Percentiles rank a stretch among this genome's conserved stretches.
Evolutionary conservation across 2,329 filamentous ascomycete species (phyloP).

Genomic region (Ceratocystis colombiana): DNA sequence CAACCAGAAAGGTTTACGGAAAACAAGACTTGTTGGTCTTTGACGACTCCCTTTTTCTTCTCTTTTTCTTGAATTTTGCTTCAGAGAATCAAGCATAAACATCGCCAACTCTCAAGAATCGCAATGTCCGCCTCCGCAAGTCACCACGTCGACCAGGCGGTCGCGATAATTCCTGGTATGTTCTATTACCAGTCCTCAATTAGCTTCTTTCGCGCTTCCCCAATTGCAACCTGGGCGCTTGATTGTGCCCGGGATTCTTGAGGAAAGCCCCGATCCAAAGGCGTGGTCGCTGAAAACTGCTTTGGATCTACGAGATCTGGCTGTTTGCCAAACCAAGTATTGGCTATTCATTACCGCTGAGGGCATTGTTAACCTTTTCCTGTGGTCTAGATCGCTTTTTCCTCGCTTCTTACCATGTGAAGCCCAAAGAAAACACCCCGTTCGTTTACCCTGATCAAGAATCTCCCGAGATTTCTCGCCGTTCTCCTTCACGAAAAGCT

Average conservation of each 20-base stretch:
- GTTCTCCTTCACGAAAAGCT: constrained; percentile 38
- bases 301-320: too few species aligned
- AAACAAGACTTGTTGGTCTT: not conserved
- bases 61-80: too few species aligned
- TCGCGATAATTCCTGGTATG: constrained; percentile 92
- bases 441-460: constrained; percentile 62
- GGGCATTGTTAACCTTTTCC: not conserved
- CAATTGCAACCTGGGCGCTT: not conserved
- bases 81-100: not conserved
- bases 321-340: too few species aligned
- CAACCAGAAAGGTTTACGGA: not conserved
- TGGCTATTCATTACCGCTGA: too few species aligned
- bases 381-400: constrained; percentile 69
- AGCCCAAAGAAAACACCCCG: constrained; percentile 68
- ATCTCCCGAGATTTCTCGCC: constrained; percentile 36
- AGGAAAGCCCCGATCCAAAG: too few species aligned
- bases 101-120: not conserved
- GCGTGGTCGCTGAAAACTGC: too few species aligned
- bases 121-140: constrained; percentile 23
- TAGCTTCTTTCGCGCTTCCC: not conserved
- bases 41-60: not conserved
- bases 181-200: constrained; percentile 25
- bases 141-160: constrained; percentile 49
- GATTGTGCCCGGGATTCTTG: too few species aligned
- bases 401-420: constrained; percentile 77